Base-by-base conservation (phyloP, 1,284 basidiomycete genomes). In the Microbotryomycetes sp. region DNA sequence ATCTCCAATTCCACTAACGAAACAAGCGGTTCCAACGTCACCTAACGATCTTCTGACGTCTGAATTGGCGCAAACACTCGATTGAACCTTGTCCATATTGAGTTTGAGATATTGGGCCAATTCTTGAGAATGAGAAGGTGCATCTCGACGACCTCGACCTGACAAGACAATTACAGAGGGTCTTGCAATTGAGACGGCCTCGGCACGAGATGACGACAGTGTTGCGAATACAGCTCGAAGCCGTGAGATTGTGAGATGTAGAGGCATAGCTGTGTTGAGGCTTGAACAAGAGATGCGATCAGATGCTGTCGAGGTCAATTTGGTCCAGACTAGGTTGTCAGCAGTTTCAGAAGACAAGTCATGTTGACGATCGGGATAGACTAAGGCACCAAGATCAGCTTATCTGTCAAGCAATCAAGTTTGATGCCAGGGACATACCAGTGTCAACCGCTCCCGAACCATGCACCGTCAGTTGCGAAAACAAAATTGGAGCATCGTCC, bases 41-140 rank as follows among this genome's bases (percentile, higher is more conserved):
- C 89, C 89, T 49, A 91, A 79, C 4, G 88, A 89, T 80, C 87
- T 87, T 73, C 82, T 80, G 63, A 90, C 83, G 63, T 86, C 83
- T 5, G 81, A 82, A 6, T 81, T 81, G 28, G 83, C 73, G 3
- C 64, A 56, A 30, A 72, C 49, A 14, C 59, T 60, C 3, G 65
- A 47, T 32, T 52, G n/a, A 0, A 47, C 69, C 67, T 1, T 74
- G 76, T 49, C 79, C 79, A 69, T 81, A 76, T n/a, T 73, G 19
- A 54, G 30, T 25, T 83, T 80, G 74, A 86, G 79, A 23, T 90
- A 73, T 62, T 80, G 77, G 63, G 82, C 83, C 56, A 90, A 73
- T 77, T 92, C 89, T 52, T 70, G 68, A 12, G 77, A 72, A 73
- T 86, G 86, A 82, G 52, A 83, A 80, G 9, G 85, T 83, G 49